Conservation (phyloP, 371 early-diverging fungal species). For the Dichotomocladium elegans region DNA sequence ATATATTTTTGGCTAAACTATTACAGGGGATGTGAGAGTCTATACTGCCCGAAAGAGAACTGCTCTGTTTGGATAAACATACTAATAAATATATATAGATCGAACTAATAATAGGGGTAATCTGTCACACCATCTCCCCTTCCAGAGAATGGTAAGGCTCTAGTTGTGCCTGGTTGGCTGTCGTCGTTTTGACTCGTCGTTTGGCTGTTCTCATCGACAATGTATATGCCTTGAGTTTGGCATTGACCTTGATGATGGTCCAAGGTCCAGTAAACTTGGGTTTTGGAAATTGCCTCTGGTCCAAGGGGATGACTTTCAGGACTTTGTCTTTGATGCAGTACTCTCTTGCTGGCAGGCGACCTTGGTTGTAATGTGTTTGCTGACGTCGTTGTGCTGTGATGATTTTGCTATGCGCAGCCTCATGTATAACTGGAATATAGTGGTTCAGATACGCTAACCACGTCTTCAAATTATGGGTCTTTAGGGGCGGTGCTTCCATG, state of each 20-base stretch:
- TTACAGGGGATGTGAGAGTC: too few relatives aligned
- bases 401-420: background rate
- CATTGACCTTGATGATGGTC: background rate
- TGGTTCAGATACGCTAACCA: constrained; percentile 13
- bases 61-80: too few relatives aligned
- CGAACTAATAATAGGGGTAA: too few relatives aligned
- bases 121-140: too few relatives aligned
- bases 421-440: constrained; percentile 10
- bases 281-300: background rate
- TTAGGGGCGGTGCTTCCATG: background rate
- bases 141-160: background rate
- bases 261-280: constrained; percentile 5
- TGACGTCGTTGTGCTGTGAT: constrained; percentile 16
- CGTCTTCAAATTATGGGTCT: constrained; percentile 1
- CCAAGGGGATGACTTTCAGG: background rate
- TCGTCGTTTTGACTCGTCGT: background rate
- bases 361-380: background rate
- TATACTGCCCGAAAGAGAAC: too few relatives aligned
- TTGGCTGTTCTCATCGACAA: background rate
- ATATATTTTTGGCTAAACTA: too few relatives aligned
- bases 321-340: background rate
- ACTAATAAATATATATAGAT: too few relatives aligned
- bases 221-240: background rate
- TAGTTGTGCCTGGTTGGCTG: background rate
- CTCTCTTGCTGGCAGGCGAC: background rate